These are phyloP conservation scores for Magnolia kwangsiensis DNA, from an alignment of 164 flowering plant genomes.

Conservation along the genomic window DNA sequence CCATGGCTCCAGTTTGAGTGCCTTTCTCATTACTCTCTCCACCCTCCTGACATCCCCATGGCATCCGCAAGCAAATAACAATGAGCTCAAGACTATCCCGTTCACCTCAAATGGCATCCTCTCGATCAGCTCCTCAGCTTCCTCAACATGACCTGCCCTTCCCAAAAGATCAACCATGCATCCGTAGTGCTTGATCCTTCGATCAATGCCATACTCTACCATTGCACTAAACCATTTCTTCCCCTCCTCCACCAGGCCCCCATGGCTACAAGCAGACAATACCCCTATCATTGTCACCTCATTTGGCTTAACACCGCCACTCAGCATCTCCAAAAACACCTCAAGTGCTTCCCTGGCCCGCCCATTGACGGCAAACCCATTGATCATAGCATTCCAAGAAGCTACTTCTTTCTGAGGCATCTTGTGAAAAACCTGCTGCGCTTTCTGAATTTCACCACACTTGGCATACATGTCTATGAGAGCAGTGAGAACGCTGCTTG, in stretches of 20 bases:
- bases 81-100: conserved; percentile 69
- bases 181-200: conserved; percentile 70
- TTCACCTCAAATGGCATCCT: conserved; percentile 65
- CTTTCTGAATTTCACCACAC: conserved; percentile 60
- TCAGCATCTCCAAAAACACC: conserved; percentile 50
- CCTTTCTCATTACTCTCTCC: conserved; percentile 41
- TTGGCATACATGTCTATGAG: conserved; percentile 78
- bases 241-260: conserved; percentile 79
- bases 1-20: conserved; percentile 36
- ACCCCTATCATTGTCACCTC: conserved; percentile 67
- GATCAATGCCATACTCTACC: conserved; percentile 39
- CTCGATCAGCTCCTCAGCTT: conserved; percentile 59
- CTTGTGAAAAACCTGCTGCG: conserved; percentile 44
- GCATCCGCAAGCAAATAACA: conserved; percentile 57
- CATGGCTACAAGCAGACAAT: conserved; percentile 73
- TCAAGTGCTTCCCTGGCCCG: conserved; percentile 56
- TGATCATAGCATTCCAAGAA: conserved; percentile 81
- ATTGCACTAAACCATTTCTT: conserved; percentile 58
- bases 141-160: conserved; percentile 72
- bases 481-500: conserved; percentile 52
- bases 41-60: conserved; percentile 48
- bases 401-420: conserved; percentile 39
- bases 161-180: conserved; percentile 74
- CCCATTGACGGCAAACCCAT: conserved; percentile 73
- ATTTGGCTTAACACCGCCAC: conserved; percentile 45